Evolutionary conservation across 2,329 filamentous ascomycete genomes (phyloP), one percentile per base, ranked within the genome.

Genomic region (Ophiocordyceps camponoti-floridani): DNA sequence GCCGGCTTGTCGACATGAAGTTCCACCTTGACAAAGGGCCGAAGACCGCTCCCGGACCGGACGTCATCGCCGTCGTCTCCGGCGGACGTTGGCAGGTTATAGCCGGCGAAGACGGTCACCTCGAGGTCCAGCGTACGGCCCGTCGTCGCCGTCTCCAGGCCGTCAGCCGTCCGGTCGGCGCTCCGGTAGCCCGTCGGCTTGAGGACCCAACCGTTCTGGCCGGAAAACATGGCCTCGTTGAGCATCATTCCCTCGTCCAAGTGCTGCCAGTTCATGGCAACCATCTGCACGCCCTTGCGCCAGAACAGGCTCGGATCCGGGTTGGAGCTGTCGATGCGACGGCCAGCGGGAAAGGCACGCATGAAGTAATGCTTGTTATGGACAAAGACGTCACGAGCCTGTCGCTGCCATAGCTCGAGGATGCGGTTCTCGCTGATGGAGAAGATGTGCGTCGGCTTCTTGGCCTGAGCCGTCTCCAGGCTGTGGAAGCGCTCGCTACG

Each of bases 191-290:
- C 81, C 30, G 70, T 59, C 0, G 88, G 87, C 62, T 95, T 95
- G 48, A 91, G 69, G 2, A 88, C 77, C 84, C 85, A 95, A 38
- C 89, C 88, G 40, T 75, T 67, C 43, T 84, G 82, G 10, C 78
- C 84, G 33, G 86, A 84, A 59, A 96, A 98, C 91, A 98, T 96
- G 57, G 84, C 91, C 55, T 94, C 83, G 57, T 96, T 96, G 57
- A 98, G 75, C 69, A 96, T 93, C 75, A 95, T 93, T 40, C 85
- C 84, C 46, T 91, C 77, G 58, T 96, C 89, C 52, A 88, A 82
- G 3, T 82, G 89, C 62, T 98, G 91, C 89, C 91, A 96, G 60
- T 98, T 98, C 60, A 96, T 73, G 16, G 91, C 89, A 5, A 86
- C 88, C 89, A 98, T 96, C 61, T 98, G 91, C 18, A 95, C 88